A percentile compares a stretch with the other conserved stretches of the same genome.
These are phyloP conservation scores for Stemphylium beticola DNA, from an alignment of 2,329 filamentous ascomycete genomes.

Conservation along the genomic window DNA sequence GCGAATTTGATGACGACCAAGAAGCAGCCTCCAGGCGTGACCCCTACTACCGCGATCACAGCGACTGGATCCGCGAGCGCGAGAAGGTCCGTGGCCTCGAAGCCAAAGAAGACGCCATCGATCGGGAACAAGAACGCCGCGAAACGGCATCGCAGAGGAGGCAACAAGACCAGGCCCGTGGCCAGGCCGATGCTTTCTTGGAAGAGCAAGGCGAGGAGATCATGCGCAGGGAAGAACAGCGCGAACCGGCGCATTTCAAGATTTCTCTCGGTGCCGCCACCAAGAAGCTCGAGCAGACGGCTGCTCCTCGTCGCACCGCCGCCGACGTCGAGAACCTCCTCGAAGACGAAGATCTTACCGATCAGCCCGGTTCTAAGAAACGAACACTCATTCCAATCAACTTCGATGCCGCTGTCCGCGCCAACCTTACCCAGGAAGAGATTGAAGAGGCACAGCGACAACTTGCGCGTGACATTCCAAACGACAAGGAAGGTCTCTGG, in stretches of 20 bases:
- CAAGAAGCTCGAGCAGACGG: slow-evolving; percentile 68
- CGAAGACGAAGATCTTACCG: slow-evolving; percentile 81
- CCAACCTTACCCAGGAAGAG: slow-evolving; percentile 80
- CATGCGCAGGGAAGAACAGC: slow-evolving; percentile 49
- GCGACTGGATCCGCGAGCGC: slow-evolving; percentile 83
- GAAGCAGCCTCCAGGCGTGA: slow-evolving; percentile 75
- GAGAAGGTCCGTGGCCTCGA: slow-evolving; percentile 76
- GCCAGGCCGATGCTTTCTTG: slow-evolving; percentile 89
- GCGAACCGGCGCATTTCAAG: slow-evolving; percentile 77
- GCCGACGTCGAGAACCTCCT: slow-evolving; percentile 93
- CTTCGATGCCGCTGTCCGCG: slow-evolving; percentile 53
- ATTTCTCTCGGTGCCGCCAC: slow-evolving; percentile 86
- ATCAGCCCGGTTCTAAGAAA: slow-evolving; percentile 70
- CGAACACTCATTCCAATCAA: slow-evolving; percentile 67
- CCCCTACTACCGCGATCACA: slow-evolving; percentile 86
- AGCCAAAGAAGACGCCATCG: slow-evolving; percentile 77
- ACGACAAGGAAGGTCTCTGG: slow-evolving; percentile 85
- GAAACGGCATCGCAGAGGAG: slow-evolving; percentile 73
- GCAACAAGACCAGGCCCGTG: slow-evolving; percentile 77
- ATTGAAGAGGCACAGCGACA: slow-evolving; percentile 79
- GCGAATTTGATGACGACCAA: slow-evolving; percentile 88
- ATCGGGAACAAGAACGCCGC: slow-evolving; percentile 77
- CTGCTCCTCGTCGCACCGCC: slow-evolving; percentile 73
- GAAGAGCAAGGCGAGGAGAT: slow-evolving; percentile 82
- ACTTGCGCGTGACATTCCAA: slow-evolving; percentile 88